A percentile compares a stretch with the other conserved stretches of the same genome.
phyloP scores from a whole-genome alignment of 768 basidiomycete species.

The Pholiota microspora region DNA sequence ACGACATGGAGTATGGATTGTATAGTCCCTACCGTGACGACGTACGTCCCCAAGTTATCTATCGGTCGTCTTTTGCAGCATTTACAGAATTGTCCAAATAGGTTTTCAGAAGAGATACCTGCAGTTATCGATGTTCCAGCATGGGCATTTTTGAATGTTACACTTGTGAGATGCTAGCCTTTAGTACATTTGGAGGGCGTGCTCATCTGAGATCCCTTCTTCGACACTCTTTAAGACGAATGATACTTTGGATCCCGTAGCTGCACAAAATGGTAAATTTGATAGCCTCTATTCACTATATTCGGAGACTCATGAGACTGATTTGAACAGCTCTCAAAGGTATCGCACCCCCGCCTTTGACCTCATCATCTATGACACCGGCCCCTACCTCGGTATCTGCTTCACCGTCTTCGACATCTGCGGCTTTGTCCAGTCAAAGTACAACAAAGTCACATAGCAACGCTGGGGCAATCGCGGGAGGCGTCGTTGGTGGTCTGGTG shows the following conservation, averaged over 20 bases:
- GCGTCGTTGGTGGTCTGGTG: slow-evolving; percentile 53
- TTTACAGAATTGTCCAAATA: slow-evolving; percentile 17
- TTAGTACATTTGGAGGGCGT: too few species aligned
- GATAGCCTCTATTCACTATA: background rate
- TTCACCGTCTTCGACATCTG: background rate
- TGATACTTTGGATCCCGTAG: slow-evolving; percentile 32
- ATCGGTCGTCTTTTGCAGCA: background rate
- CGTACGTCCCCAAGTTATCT: slow-evolving; percentile 22
- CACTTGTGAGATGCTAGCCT: slow-evolving; percentile 24
- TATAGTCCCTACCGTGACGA: slow-evolving; percentile 26
- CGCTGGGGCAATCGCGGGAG: slow-evolving; percentile 62
- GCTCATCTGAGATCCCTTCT: too few species aligned
- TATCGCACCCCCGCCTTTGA: background rate
- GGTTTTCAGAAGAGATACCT: slow-evolving; percentile 47
- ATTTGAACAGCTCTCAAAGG: background rate
- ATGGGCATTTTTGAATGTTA: slow-evolving; percentile 60
- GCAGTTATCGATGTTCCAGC: slow-evolving; percentile 40
- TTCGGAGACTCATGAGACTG: background rate
- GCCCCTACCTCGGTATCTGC: slow-evolving; percentile 1
- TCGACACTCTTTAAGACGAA: slow-evolving; percentile 20
- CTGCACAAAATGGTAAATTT: slow-evolving; percentile 26
- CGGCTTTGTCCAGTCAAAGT: slow-evolving; percentile 2
- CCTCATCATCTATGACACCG: background rate
- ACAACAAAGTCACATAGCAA: slow-evolving; percentile 19
- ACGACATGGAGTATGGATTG: slow-evolving; percentile 37